Percentiles rank a stretch among this genome's conserved stretches.
phyloP scores from a whole-genome alignment of 116 monocot genomes.

The Dioscorea cayenensis region DNA sequence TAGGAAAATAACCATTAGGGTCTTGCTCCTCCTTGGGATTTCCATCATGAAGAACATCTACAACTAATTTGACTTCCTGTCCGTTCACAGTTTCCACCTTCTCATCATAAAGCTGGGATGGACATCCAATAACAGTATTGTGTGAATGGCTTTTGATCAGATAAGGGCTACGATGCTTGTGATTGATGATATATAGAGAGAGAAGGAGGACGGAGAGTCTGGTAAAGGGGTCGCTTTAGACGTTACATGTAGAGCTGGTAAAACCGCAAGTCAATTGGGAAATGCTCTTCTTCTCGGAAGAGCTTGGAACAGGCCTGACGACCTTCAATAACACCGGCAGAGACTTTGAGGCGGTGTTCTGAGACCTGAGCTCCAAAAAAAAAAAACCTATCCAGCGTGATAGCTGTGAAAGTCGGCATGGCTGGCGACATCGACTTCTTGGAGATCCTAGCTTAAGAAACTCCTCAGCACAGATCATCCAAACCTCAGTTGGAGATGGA shows the following conservation, averaged over 20 bases:
- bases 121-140: conserved; percentile 6
- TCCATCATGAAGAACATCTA: not conserved
- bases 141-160: conserved; percentile 9
- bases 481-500: too few relatives aligned
- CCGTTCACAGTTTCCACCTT: conserved; percentile 1
- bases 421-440: not conserved
- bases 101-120: not conserved
- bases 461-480: not conserved
- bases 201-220: conserved; percentile 43
- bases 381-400: conserved; percentile 37
- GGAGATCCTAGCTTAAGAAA: not conserved
- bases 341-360: conserved; percentile 17
- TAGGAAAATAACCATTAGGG: not conserved
- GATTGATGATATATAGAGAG: conserved; percentile 60
- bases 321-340: conserved; percentile 12
- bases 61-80: not conserved
- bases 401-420: conserved; percentile 49
- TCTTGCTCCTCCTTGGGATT: not conserved
- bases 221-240: conserved; percentile 52
- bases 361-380: conserved; percentile 30
- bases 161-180: conserved; percentile 50
- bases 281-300: conserved; percentile 14
- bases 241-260: conserved; percentile 58
- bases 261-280: conserved; percentile 19
- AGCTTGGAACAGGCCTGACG: not conserved